Evolutionary conservation across 1,284 basidiomycete species (phyloP).

Genomic region (Irpex lacteus): DNA sequence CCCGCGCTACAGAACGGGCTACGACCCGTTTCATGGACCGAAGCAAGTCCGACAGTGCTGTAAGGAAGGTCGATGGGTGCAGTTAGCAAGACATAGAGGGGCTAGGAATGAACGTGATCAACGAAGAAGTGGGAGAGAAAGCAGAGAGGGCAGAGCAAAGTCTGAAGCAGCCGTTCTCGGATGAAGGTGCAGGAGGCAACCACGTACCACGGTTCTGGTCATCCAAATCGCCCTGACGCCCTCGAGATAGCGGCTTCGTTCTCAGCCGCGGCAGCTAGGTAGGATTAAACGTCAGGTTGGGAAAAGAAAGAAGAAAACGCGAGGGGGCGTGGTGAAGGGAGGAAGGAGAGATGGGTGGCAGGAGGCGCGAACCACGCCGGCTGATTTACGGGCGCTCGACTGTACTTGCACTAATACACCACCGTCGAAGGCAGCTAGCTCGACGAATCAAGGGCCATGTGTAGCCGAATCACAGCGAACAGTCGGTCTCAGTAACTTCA

Average conservation of each 20-base stretch:
- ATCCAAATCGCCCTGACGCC: conserved; percentile 1
- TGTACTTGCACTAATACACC: not conserved
- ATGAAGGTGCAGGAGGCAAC: conserved; percentile 1
- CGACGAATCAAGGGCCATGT: not conserved
- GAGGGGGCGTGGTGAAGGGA: conserved; percentile 1
- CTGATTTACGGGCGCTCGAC: conserved; percentile 4
- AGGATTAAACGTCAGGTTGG: not conserved
- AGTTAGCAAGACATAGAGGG: conserved; percentile 2
- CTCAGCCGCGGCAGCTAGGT: not conserved
- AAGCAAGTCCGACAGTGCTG: conserved; percentile 10
- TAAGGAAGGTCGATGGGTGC: not conserved
- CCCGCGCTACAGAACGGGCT: conserved; percentile 2
- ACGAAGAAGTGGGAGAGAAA: not conserved
- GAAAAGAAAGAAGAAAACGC: conserved; percentile 3
- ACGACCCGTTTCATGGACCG: conserved; percentile 2
- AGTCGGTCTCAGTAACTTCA: not conserved
- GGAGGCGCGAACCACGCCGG: conserved; percentile 2
- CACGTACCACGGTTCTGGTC: conserved; percentile 7
- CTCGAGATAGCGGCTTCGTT: not conserved
- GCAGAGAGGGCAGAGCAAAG: not conserved
- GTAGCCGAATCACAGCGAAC: not conserved
- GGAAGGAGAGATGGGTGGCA: conserved; percentile 3
- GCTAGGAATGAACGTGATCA: not conserved
- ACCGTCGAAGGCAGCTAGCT: not conserved
- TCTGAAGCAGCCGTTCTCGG: conserved; percentile 1